Percentiles rank a stretch among this genome's conserved stretches.
Evolutionary conservation across 1,284 basidiomycete species (phyloP).

Genomic region (Schizophyllum commune): DNA sequence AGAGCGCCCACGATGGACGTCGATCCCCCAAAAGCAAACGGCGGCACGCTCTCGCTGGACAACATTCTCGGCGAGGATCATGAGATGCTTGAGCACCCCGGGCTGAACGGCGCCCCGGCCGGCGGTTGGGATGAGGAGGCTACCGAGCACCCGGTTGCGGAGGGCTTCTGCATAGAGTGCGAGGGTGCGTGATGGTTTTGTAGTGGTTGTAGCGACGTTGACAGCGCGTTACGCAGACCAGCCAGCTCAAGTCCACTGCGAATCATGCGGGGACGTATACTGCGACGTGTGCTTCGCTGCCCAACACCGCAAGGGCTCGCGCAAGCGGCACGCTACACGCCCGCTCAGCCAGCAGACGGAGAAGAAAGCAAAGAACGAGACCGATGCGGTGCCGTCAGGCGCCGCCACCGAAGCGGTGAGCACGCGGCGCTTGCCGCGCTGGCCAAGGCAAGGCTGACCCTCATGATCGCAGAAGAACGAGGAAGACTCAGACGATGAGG

Average conservation of each 20-base stretch:
- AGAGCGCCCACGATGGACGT: not conserved
- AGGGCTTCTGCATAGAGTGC: constrained; percentile 74
- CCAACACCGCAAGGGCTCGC: constrained; percentile 71
- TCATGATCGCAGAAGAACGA: constrained; percentile 25
- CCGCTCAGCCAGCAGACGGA: constrained; percentile 24
- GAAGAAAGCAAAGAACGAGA: constrained; percentile 15
- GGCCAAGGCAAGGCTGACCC: not conserved
- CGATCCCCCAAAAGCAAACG: not conserved
- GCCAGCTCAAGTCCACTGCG: constrained; percentile 65
- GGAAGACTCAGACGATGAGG: constrained; percentile 41
- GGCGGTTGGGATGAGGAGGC: constrained; percentile 59
- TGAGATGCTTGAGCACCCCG: constrained; percentile 49
- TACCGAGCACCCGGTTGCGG: constrained; percentile 34
- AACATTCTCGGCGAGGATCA: constrained; percentile 58
- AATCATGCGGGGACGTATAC: constrained; percentile 61
- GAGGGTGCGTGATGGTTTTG: constrained; percentile 51
- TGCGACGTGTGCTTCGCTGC: constrained; percentile 79
- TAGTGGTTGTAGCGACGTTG: not conserved
- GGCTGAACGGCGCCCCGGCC: constrained; percentile 26
- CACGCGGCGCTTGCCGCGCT: not conserved
- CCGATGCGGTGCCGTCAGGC: not conserved
- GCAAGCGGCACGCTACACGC: constrained; percentile 57
- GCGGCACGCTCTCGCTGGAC: constrained; percentile 46
- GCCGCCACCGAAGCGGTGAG: constrained; percentile 7
- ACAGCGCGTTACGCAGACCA: constrained; percentile 45